Evolutionary conservation across 768 basidiomycete genomes (phyloP), one percentile per base, ranked within the genome.

Genomic region (Panellus pusillus): DNA sequence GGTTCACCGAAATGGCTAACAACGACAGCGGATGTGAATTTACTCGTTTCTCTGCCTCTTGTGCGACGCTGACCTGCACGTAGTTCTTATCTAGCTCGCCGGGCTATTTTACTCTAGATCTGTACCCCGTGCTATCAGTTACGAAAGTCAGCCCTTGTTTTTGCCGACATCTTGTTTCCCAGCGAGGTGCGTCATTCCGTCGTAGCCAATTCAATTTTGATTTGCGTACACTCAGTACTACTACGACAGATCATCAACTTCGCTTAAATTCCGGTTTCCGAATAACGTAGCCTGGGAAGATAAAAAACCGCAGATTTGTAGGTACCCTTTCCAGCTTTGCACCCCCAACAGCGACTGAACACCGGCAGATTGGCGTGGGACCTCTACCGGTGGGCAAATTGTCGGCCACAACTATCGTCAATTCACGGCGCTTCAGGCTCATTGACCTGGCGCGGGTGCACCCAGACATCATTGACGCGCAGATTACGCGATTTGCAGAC

Each of bases 351-450:
- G 9, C 32, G 14, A 7, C 32, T 35, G 24, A 29, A 39, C 35
- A 20, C 20, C 17, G 6, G 11, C 41, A 57, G 55, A 58, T 28
- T 58, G 56, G 56, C 56, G 51, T 46, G 56, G 56, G 14, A 44
- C 44, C 9, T 20, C 45, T 29, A 37, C 50, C 1, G 56, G 56
- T 41, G 56, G 56, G 17, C 50, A 47, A 27, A 53, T 58, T 44
- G 11, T 47, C 44, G 42, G 38, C 42, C 20, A 27, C 17, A 52
- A 52, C 56, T 58, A 49, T 32, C 56, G 41, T 31, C 32, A 52
- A 18, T 58, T 58, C 41, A 46, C 45, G 38, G n/a, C 56, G 56
- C 17, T 58, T 58, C 50, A 28, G 35, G n/a, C 56, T 58, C 47
- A 35, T 49, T 8, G 53, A 54, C 24, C 3, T 48, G 13, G 18